A percentile compares a stretch with the other conserved stretches of the same genome.
phyloP scores from a whole-genome alignment of 192 early-diverging fungal species.

The Coemansia sp. region DNA sequence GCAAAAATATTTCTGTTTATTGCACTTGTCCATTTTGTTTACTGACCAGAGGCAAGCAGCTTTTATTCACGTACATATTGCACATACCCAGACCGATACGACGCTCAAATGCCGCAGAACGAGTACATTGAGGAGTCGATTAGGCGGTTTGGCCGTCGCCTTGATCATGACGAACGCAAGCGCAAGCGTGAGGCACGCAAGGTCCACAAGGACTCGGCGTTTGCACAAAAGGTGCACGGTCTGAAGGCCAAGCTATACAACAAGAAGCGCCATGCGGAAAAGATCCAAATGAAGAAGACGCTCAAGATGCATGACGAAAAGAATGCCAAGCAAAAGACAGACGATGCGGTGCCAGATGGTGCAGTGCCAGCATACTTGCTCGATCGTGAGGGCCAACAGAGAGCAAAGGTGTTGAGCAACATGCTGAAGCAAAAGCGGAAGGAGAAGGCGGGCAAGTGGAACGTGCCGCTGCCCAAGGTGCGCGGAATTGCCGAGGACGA shows the following conservation, averaged over 20 bases:
- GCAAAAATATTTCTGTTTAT: not conserved
- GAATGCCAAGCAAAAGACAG: conserved; percentile 88
- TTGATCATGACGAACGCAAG: conserved; percentile 95
- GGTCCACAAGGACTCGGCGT: conserved; percentile 86
- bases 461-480: conserved; percentile 95
- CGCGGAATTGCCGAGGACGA: conserved; percentile 99
- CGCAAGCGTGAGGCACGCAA: conserved; percentile 94
- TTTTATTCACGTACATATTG: not conserved
- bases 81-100: not conserved
- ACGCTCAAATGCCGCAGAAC: conserved; percentile 68
- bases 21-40: conserved; percentile 5
- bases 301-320: conserved; percentile 98
- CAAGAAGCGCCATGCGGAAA: conserved; percentile 96
- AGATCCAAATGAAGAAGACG: conserved; percentile 99
- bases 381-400: conserved; percentile 95
- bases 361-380: conserved; percentile 96
- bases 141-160: conserved; percentile 92
- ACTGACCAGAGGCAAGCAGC: not conserved
- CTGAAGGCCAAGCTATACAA: conserved; percentile 98
- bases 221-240: conserved; percentile 96
- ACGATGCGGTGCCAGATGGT: conserved; percentile 87
- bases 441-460: conserved; percentile 99
- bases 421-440: conserved; percentile 99
- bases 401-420: conserved; percentile 96
- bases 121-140: conserved; percentile 99